Evolutionary conservation across 495 filamentous ascomycete species (phyloP).

Genomic region (Daldinia vernicosa): DNA sequence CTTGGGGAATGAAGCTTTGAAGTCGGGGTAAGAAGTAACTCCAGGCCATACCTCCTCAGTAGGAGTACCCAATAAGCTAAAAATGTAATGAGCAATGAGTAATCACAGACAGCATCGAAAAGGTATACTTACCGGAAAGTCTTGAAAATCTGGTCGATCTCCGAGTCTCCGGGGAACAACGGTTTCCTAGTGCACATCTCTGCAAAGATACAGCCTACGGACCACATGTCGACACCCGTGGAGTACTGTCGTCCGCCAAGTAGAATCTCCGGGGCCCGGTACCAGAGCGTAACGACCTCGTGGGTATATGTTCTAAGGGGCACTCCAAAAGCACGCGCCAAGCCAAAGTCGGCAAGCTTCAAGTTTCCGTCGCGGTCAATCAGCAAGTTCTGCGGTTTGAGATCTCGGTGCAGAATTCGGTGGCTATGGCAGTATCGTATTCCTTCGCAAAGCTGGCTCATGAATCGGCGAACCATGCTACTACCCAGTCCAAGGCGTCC

Average conservation of each 20-base stretch:
- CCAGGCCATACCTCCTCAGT: slow-evolving; percentile 91
- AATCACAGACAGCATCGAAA: not conserved
- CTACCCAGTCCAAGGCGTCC: slow-evolving; percentile 81
- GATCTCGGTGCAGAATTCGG: slow-evolving; percentile 90
- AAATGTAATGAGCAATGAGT: slow-evolving; percentile 6
- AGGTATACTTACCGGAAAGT: slow-evolving; percentile 83
- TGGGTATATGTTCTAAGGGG: slow-evolving; percentile 97
- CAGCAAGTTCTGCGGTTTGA: slow-evolving; percentile 98
- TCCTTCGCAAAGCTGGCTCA: slow-evolving; percentile 91
- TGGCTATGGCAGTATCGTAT: slow-evolving; percentile 96
- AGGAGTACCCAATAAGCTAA: slow-evolving; percentile 88
- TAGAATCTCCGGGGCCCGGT: slow-evolving; percentile 96
- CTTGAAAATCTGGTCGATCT: slow-evolving; percentile 99
- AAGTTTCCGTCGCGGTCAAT: slow-evolving; percentile 95
- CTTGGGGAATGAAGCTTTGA: slow-evolving; percentile 96
- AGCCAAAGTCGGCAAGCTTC: slow-evolving; percentile 96
- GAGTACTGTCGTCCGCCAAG: slow-evolving; percentile 97
- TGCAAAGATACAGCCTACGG: slow-evolving; percentile 96
- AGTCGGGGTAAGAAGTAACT: slow-evolving; percentile 97
- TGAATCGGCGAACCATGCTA: slow-evolving; percentile 96
- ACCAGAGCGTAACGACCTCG: slow-evolving; percentile 99
- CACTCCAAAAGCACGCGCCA: slow-evolving; percentile 95
- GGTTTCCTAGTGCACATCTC: slow-evolving; percentile 99
- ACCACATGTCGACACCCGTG: slow-evolving; percentile 99
- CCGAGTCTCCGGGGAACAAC: slow-evolving; percentile 95